These are phyloP conservation scores for Torulaspora indica DNA, from an alignment of 805 yeast species.

Conservation along the genomic window DNA sequence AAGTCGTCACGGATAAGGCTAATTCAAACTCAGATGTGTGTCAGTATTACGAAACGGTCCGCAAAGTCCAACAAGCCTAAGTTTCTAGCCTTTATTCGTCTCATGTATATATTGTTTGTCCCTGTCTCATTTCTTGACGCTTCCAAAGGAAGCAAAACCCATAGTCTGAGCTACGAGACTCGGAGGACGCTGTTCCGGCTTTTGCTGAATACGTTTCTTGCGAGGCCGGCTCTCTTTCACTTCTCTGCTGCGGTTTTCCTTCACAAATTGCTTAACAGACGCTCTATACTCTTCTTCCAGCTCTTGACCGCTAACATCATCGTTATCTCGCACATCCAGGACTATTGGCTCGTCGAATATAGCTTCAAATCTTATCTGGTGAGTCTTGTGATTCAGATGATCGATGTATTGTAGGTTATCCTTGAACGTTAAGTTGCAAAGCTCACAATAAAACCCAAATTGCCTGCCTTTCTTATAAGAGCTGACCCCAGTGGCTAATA, in stretches of 20 bases:
- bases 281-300: conserved; percentile 41
- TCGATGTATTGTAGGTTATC: conserved; percentile 79
- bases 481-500: conserved; percentile 30
- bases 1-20: conserved; percentile 31
- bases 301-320: conserved; percentile 45
- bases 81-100: background rate
- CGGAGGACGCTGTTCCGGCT: conserved; percentile 8
- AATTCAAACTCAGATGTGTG: conserved; percentile 43
- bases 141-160: conserved; percentile 59
- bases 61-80: conserved; percentile 39
- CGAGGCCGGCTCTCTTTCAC: conserved; percentile 20
- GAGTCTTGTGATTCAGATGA: conserved; percentile 76
- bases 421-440: conserved; percentile 74
- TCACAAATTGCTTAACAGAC: conserved; percentile 35
- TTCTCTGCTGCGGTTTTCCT: conserved; percentile 36
- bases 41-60: conserved; percentile 64
- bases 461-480: conserved; percentile 47
- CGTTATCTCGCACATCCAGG: conserved; percentile 34
- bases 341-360: conserved; percentile 34
- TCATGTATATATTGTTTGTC: conserved; percentile 8
- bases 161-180: conserved; percentile 40
- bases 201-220: conserved; percentile 11
- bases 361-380: conserved; percentile 42
- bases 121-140: conserved; percentile 39
- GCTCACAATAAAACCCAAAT: conserved; percentile 80